A percentile compares a stretch with the other conserved stretches of the same genome.
phyloP scores from a whole-genome alignment of 495 filamentous ascomycete species.

The Aspergillus affinis region DNA sequence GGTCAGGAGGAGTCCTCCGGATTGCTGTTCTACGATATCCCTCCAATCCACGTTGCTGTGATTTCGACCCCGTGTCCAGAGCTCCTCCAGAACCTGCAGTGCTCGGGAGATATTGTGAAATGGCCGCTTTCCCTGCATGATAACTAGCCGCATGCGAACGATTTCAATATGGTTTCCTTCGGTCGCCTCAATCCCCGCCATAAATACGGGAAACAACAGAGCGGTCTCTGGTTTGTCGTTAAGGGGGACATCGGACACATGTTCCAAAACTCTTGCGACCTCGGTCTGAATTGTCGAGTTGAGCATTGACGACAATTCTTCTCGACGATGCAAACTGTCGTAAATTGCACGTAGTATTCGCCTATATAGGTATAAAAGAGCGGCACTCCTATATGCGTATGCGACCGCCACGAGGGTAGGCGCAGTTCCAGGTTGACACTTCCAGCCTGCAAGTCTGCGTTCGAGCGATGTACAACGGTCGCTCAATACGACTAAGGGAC shows the following conservation, averaged over 20 bases:
- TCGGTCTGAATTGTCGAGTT: neutral
- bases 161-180: neutral
- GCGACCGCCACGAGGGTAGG: neutral
- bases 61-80: neutral
- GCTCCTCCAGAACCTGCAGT: neutral
- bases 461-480: neutral
- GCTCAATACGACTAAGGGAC: too few species aligned
- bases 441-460: neutral
- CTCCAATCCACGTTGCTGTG: neutral
- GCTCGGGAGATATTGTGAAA: constrained; percentile 1
- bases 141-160: neutral
- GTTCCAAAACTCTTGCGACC: neutral
- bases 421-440: neutral
- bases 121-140: neutral
- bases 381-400: neutral
- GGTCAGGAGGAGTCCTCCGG: neutral
- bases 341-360: neutral
- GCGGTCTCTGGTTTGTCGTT: neutral
- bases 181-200: neutral
- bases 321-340: neutral
- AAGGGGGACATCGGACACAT: neutral
- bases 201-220: neutral
- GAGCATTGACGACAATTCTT: neutral
- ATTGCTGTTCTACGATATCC: neutral
- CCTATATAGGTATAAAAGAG: neutral